Conservation (phyloP, 495 filamentous ascomycete genomes). For the Tuber microsphaerosporum region DNA sequence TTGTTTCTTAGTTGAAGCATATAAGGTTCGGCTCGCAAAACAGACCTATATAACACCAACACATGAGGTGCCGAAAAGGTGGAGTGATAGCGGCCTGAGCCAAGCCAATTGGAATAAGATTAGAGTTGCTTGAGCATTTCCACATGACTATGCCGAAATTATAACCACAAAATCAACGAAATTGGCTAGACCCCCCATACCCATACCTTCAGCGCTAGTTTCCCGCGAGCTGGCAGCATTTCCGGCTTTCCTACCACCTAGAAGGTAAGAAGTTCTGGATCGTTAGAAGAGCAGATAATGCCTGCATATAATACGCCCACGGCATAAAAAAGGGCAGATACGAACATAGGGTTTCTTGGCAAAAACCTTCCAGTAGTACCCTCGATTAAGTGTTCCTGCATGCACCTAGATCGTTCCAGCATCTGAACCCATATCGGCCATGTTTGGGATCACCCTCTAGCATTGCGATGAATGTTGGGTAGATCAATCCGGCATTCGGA, state of each 20-base stretch:
- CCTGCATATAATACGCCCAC: neutral
- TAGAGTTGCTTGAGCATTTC: neutral
- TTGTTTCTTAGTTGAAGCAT: neutral
- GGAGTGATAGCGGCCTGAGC: neutral
- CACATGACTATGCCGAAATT: neutral
- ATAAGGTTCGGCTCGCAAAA: neutral
- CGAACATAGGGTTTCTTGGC: neutral
- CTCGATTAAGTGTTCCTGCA: constrained; percentile 51
- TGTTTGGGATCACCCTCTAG: constrained; percentile 61
- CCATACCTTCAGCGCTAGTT: neutral
- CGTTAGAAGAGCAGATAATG: neutral
- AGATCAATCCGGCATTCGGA: constrained; percentile 62
- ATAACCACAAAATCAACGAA: neutral
- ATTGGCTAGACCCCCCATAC: neutral
- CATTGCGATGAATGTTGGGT: constrained; percentile 60
- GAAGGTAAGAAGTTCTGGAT: neutral
- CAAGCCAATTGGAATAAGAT: neutral
- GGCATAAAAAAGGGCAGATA: neutral
- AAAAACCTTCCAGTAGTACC: constrained; percentile 47
- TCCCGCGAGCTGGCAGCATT: neutral
- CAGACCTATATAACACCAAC: neutral
- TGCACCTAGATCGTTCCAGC: constrained; percentile 66
- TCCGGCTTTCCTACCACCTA: neutral
- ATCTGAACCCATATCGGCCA: constrained; percentile 61
- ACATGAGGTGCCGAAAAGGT: neutral